Evolutionary conservation across 164 flowering plant genomes (phyloP), one percentile per base, ranked within the genome.

Genomic region (Umbilicus rupestris): DNA sequence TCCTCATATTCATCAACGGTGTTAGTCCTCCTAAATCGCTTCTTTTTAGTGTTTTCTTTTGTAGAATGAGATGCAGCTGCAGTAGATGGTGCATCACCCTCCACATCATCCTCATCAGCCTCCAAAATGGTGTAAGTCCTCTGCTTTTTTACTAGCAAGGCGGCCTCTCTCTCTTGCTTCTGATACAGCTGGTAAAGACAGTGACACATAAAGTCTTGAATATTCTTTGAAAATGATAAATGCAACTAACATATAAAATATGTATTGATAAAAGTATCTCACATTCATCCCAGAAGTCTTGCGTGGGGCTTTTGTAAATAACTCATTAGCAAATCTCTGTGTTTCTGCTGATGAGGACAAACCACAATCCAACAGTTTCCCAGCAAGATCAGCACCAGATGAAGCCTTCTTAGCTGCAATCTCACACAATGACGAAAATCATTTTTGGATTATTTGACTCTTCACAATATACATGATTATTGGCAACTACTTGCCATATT

Each of bases 121-220:
- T 94, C 96, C 71, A 91, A 72, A 35, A 94, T 47, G 3, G 81
- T 42, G 64, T 88, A 91, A 7, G 76, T 81, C 69, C 72, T 82
- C 74, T 89, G 98, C 83, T 84, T 93, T 75, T 71, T 83, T 3
- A 68, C 97, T 68, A 88, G 58, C 81, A 85, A 66, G 0, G 96
- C 92, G 19, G 99, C 99, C 69, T 85, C 99, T 74, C 77, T 78
- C 80, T 91, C 99, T 74, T 85, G 86, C 70, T 81, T 84, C 63
- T 80, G 88, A 71, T 94, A 94, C 60, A 55, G 68, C 98, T 92
- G 79, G 52, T 12, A 66, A 46, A 37, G 19, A 60, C 28, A 65
- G 41, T 37, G 31, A 55, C 35, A 66, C 64, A n/a, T n/a, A 47
- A 29, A 26, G 19, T 12, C n/a, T 11, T 19, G 28, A 7, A 24